Evolutionary conservation across 805 yeast species (phyloP).

Genomic region (Hyphopichia homilentoma): DNA sequence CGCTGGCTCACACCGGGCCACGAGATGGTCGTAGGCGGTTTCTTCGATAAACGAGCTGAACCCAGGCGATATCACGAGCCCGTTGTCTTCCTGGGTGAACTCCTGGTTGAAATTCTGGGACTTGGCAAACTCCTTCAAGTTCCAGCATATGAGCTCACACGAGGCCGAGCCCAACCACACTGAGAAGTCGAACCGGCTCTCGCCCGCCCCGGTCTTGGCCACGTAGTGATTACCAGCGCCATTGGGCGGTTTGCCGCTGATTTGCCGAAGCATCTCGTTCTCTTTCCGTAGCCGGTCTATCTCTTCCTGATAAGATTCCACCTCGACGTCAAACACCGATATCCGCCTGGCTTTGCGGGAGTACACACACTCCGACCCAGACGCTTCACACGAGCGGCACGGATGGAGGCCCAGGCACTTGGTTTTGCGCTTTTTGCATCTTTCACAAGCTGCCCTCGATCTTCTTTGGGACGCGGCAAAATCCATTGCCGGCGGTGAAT

Average conservation of each 20-base stretch:
- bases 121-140: conserved; percentile 14
- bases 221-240: neutral
- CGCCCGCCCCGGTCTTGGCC: neutral
- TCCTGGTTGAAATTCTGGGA: neutral
- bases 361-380: conserved; percentile 15
- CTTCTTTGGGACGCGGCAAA: conserved; percentile 5
- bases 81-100: neutral
- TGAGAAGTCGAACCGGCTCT: conserved; percentile 11
- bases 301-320: conserved; percentile 15
- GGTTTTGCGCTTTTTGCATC: conserved; percentile 24
- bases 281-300: conserved; percentile 10
- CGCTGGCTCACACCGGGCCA: conserved; percentile 1
- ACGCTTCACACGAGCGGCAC: conserved; percentile 15
- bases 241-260: neutral
- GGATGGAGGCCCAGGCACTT: conserved; percentile 24
- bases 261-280: conserved; percentile 3
- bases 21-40: conserved; percentile 13
- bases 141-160: conserved; percentile 23
- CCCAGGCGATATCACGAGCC: conserved; percentile 15
- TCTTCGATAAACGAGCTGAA: conserved; percentile 22
- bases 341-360: conserved; percentile 17
- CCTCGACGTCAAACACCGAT: conserved; percentile 16
- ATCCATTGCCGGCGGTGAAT: too few relatives aligned
- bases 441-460: conserved; percentile 17
- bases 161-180: conserved; percentile 22